Conservation (phyloP, 2,329 filamentous ascomycete genomes). For the Botryotinia convoluta region DNA sequence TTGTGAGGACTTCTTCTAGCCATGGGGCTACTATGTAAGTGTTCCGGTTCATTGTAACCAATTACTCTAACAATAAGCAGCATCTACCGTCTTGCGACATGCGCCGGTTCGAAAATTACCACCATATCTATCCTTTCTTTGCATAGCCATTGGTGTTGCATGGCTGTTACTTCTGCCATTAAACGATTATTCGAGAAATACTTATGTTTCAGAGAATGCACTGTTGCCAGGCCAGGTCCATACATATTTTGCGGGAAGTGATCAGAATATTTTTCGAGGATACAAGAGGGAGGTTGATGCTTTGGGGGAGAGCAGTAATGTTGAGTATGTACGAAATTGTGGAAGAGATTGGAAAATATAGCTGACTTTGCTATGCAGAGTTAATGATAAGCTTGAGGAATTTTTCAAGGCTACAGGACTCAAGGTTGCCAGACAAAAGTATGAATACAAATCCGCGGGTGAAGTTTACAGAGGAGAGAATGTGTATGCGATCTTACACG, state of each 20-base stretch:
- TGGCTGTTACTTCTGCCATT: constrained; percentile 91
- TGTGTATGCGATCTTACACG: constrained; percentile 88
- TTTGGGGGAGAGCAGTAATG: constrained; percentile 53
- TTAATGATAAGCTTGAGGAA: constrained; percentile 69
- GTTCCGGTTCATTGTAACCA: background rate
- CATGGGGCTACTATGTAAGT: constrained; percentile 35
- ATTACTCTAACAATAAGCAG: constrained; percentile 34
- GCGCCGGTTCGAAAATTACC: constrained; percentile 82
- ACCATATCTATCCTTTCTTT: constrained; percentile 82
- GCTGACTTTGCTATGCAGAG: constrained; percentile 40
- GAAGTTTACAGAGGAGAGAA: constrained; percentile 78
- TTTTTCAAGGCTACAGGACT: constrained; percentile 77
- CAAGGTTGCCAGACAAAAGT: constrained; percentile 85
- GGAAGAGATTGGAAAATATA: constrained; percentile 31
- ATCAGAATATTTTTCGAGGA: constrained; percentile 90
- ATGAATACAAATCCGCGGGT: constrained; percentile 78
- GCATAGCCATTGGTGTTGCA: constrained; percentile 77
- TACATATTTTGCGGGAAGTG: constrained; percentile 94
- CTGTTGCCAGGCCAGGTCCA: constrained; percentile 94
- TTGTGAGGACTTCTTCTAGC: background rate
- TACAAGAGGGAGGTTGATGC: constrained; percentile 80
- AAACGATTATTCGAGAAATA: constrained; percentile 84
- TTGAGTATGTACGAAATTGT: constrained; percentile 45
- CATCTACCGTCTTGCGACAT: constrained; percentile 67
- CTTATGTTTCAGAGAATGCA: constrained; percentile 97